These are phyloP conservation scores for Ophiognomonia clavigignenti-juglandacearum DNA, from an alignment of 2,329 filamentous ascomycete genomes.

Conservation along the genomic window DNA sequence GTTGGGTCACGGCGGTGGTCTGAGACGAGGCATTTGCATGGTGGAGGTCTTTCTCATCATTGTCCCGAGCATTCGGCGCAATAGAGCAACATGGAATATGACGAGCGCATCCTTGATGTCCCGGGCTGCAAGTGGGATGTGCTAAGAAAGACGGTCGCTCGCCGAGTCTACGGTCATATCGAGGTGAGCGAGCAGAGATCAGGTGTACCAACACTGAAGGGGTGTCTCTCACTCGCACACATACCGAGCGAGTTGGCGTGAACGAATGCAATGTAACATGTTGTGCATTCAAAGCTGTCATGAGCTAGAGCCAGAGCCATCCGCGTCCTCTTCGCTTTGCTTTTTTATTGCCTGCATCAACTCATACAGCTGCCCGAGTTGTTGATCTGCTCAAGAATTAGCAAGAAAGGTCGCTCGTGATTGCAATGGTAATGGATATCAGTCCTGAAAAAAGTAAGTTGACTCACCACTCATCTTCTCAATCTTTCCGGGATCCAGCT, in stretches of 20 bases:
- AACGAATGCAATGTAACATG: neutral
- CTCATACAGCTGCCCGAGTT: slow-evolving; percentile 90
- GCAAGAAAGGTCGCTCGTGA: slow-evolving; percentile 7
- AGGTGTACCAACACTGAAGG: no score
- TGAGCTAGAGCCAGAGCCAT: no score
- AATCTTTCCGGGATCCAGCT: slow-evolving; percentile 76
- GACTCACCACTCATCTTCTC: slow-evolving; percentile 87
- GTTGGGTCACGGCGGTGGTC: neutral
- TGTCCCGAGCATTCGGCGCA: no score
- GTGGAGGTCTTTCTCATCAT: no score
- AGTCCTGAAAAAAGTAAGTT: slow-evolving; percentile 11
- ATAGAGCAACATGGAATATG: no score
- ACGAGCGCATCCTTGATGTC: no score
- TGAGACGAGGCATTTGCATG: neutral
- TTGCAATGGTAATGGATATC: neutral
- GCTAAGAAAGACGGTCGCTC: no score
- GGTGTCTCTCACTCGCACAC: neutral
- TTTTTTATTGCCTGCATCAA: slow-evolving; percentile 75
- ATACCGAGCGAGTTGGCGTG: neutral
- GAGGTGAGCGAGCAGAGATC: no score
- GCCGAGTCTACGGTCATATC: no score
- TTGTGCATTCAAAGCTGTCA: neutral
- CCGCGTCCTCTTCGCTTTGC: slow-evolving; percentile 16
- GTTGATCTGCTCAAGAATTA: slow-evolving; percentile 61
- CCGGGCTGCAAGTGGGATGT: no score